Evolutionary conservation across 768 basidiomycete genomes (phyloP).

Genomic region (Saitozyma podzolica): DNA sequence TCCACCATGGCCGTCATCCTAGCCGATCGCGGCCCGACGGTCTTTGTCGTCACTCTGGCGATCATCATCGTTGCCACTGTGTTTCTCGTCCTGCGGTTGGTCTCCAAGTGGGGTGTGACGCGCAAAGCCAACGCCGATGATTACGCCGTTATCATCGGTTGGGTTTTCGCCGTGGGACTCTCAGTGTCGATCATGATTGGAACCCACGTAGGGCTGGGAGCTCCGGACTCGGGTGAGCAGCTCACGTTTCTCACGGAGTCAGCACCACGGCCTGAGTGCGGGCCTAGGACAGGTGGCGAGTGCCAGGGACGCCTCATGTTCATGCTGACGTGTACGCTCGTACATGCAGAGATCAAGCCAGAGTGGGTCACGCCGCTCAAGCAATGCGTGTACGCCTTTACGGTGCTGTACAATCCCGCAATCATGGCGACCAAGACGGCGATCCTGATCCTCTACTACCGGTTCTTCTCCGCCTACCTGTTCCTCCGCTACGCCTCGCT

Average conservation of each 20-base stretch:
- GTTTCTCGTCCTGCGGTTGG: slow-evolving; percentile 32
- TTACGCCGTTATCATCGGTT: slow-evolving; percentile 37
- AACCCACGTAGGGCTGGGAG: slow-evolving; percentile 36
- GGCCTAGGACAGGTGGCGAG: too few species aligned
- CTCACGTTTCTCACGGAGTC: neutral
- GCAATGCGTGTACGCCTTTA: slow-evolving; percentile 38
- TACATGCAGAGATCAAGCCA: neutral
- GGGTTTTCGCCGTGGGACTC: slow-evolving; percentile 39
- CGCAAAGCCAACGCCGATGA: slow-evolving; percentile 38
- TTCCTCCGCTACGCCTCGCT: slow-evolving; percentile 42
- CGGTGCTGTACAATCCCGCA: slow-evolving; percentile 46
- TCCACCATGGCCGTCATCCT: neutral
- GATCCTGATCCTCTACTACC: slow-evolving; percentile 44
- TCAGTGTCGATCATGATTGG: slow-evolving; percentile 31
- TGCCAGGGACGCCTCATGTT: too few species aligned
- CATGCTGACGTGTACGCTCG: neutral
- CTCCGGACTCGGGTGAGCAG: slow-evolving; percentile 26
- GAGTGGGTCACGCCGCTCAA: slow-evolving; percentile 14
- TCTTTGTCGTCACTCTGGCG: slow-evolving; percentile 44
- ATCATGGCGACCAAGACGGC: slow-evolving; percentile 49
- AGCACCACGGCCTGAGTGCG: too few species aligned
- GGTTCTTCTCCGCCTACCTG: slow-evolving; percentile 35
- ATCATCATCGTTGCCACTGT: slow-evolving; percentile 37
- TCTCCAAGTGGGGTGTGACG: slow-evolving; percentile 39
- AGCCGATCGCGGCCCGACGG: slow-evolving; percentile 25